Evolutionary conservation across 176 grass and related monocot species (phyloP).

Genomic region (Carex pumila): DNA sequence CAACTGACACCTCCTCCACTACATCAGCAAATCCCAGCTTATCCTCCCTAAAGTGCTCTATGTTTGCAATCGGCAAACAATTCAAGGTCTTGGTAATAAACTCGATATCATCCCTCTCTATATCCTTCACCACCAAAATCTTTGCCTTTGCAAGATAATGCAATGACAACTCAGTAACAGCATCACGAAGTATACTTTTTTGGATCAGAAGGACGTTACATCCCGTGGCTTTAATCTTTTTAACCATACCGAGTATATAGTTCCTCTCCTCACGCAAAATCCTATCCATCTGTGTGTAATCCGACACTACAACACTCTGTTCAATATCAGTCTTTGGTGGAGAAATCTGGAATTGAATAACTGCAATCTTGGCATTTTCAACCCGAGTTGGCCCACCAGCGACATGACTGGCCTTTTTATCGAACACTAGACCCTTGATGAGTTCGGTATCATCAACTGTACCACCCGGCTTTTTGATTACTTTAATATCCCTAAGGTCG

Average conservation of each 20-base stretch:
- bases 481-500: slow-evolving; percentile 66
- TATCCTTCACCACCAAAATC: slow-evolving; percentile 83
- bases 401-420: slow-evolving; percentile 81
- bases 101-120: slow-evolving; percentile 97
- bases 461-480: slow-evolving; percentile 75
- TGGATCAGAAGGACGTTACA: slow-evolving; percentile 91
- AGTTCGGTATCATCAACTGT: slow-evolving; percentile 80
- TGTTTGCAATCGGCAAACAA: slow-evolving; percentile 87
- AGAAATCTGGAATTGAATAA: slow-evolving; percentile 91
- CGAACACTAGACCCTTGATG: slow-evolving; percentile 70
- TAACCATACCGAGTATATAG: slow-evolving; percentile 89
- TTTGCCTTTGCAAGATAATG: slow-evolving; percentile 89
- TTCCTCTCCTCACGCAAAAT: slow-evolving; percentile 86
- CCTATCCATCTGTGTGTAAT: slow-evolving; percentile 91
- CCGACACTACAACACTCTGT: slow-evolving; percentile 82
- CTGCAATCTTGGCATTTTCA: slow-evolving; percentile 92
- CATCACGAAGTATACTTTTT: slow-evolving; percentile 87
- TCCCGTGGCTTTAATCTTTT: slow-evolving; percentile 82
- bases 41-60: slow-evolving; percentile 87
- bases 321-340: slow-evolving; percentile 96
- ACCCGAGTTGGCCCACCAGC: slow-evolving; percentile 52
- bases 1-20: slow-evolving; percentile 78
- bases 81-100: slow-evolving; percentile 90
- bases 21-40: slow-evolving; percentile 73
- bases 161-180: slow-evolving; percentile 80